phyloP scores from a whole-genome alignment of 371 early-diverging fungal genomes.

The Mucor racemosus region DNA sequence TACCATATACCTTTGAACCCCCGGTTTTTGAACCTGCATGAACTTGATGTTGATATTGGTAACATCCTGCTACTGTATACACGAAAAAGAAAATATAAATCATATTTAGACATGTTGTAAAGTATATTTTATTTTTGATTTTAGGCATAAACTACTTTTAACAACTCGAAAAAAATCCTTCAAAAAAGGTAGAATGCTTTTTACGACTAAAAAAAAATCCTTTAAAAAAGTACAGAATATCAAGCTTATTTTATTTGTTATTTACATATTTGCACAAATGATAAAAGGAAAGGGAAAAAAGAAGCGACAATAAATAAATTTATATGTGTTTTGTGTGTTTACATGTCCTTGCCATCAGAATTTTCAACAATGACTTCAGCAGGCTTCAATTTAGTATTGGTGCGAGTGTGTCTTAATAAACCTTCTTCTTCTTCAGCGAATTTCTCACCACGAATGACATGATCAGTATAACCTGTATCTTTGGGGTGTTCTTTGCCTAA shows the following conservation, averaged over 20 bases:
- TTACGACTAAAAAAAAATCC: too few species aligned
- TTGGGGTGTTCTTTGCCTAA: slow-evolving; percentile 5
- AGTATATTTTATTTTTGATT: neutral
- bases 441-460: slow-evolving; percentile 32
- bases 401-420: slow-evolving; percentile 27
- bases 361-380: slow-evolving; percentile 33
- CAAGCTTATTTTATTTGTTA: neutral
- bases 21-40: neutral
- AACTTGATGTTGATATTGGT: too few species aligned
- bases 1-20: neutral
- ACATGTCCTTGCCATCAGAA: slow-evolving; percentile 23
- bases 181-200: too few species aligned
- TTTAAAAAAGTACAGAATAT: too few species aligned
- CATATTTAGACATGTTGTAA: neutral
- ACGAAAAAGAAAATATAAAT: neutral
- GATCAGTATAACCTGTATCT: slow-evolving; percentile 1
- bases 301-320: neutral
- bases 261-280: neutral
- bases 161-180: too few species aligned
- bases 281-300: neutral
- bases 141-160: too few species aligned
- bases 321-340: neutral
- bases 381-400: slow-evolving; percentile 17
- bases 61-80: neutral
- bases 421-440: slow-evolving; percentile 42